phyloP scores from a whole-genome alignment of 176 grass and related monocot genomes.

The Oryza meridionalis region DNA sequence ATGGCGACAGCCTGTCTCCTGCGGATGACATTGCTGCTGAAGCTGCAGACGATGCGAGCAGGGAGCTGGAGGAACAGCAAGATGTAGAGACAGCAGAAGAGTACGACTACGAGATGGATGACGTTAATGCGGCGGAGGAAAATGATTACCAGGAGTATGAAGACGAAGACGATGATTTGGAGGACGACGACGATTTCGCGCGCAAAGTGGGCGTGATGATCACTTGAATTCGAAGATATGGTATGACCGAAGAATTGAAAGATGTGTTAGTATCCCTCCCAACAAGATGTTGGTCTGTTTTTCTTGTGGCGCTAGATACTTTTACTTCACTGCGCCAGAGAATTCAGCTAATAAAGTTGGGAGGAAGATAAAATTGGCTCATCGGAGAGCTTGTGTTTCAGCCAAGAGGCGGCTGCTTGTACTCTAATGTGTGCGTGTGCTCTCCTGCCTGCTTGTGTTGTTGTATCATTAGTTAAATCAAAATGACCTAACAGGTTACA shows the following conservation, averaged over 20 bases:
- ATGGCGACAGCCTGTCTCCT: conserved; percentile 23
- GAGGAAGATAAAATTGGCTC: conserved; percentile 28
- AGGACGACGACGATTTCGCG: conserved; percentile 58
- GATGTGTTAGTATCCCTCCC: conserved; percentile 18
- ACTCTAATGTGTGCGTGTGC: conserved; percentile 17
- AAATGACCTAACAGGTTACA: conserved; percentile 36
- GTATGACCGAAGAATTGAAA: conserved; percentile 10
- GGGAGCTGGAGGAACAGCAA: conserved; percentile 42
- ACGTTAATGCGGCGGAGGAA: conserved; percentile 26
- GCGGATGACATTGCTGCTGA: conserved; percentile 9
- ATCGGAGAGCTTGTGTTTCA: conserved; percentile 7
- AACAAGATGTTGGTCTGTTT: conserved; percentile 24
- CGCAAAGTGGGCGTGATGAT: conserved; percentile 57
- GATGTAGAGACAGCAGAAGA: conserved; percentile 36
- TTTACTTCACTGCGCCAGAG: conserved; percentile 39
- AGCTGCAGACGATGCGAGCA: background rate
- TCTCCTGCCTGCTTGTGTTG: conserved; percentile 2
- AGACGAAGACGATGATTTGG: conserved; percentile 46
- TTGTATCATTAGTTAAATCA: conserved; percentile 38
- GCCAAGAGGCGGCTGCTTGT: conserved; percentile 4
- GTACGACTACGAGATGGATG: conserved; percentile 39
- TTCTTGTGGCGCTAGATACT: conserved; percentile 38
- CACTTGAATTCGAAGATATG: conserved; percentile 40
- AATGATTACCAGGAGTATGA: conserved; percentile 54
- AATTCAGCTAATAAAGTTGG: conserved; percentile 14